These are phyloP conservation scores for Papiliotrema flavescens DNA, from an alignment of 1,284 basidiomycete species.

Conservation along the genomic window DNA sequence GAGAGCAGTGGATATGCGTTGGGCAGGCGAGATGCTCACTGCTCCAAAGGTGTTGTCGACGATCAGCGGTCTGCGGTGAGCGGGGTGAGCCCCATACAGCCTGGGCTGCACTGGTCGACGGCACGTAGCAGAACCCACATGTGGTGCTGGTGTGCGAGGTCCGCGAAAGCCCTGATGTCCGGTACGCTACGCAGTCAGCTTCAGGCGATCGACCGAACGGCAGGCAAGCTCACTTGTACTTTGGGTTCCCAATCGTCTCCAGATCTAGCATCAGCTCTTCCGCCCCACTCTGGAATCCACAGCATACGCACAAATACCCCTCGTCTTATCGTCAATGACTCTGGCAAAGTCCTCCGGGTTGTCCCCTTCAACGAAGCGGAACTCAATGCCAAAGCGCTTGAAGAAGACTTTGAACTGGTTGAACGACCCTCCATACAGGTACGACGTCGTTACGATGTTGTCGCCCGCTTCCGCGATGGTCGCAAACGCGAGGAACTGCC, in stretches of 20 bases:
- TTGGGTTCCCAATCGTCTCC: slow-evolving; percentile 82
- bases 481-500: slow-evolving; percentile 69
- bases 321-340: slow-evolving; percentile 7
- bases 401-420: slow-evolving; percentile 73
- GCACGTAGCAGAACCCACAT: background rate
- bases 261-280: slow-evolving; percentile 45
- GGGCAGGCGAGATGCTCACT: background rate
- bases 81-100: no score
- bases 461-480: slow-evolving; percentile 67
- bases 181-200: slow-evolving; percentile 48
- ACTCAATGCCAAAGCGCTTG: slow-evolving; percentile 57
- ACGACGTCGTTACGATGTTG: slow-evolving; percentile 72
- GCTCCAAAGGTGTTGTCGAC: slow-evolving; percentile 91
- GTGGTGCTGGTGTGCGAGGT: slow-evolving; percentile 49
- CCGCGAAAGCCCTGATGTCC: slow-evolving; percentile 68
- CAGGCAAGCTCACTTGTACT: slow-evolving; percentile 54
- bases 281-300: no score
- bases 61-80: background rate
- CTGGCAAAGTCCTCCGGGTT: slow-evolving; percentile 62
- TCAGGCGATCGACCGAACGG: no score
- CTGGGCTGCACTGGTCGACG: no score
- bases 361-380: slow-evolving; percentile 68
- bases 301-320: slow-evolving; percentile 56
- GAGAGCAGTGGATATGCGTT: no score
- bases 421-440: slow-evolving; percentile 72